Conservation (phyloP, 140 eudicot species). For the Stevia rebaudiana region DNA sequence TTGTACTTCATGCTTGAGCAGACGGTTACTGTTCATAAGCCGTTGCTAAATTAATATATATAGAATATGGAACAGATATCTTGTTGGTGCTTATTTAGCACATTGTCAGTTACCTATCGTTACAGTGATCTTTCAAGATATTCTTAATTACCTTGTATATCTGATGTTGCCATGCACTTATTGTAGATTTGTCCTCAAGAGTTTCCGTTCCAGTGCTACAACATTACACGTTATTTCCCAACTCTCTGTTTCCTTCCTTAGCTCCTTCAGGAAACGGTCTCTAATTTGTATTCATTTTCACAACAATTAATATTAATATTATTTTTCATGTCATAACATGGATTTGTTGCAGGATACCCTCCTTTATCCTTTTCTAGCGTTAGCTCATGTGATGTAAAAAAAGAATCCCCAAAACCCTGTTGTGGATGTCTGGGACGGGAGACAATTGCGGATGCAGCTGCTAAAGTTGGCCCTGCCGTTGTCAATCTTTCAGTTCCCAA, state of each 20-base stretch:
- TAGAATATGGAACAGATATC: neutral
- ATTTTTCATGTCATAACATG: neutral
- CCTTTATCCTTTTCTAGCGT: conserved; percentile 37
- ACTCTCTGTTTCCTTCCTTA: conserved; percentile 19
- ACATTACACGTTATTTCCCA: conserved; percentile 19
- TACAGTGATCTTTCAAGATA: too few species aligned
- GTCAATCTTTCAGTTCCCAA: conserved; percentile 83
- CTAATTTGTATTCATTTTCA: conserved; percentile 7
- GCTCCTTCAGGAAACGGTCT: conserved; percentile 35
- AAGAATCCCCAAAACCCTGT: conserved; percentile 46
- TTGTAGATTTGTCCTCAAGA: conserved; percentile 35
- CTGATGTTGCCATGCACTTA: conserved; percentile 12
- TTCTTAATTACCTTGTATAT: too few species aligned
- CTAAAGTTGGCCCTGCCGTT: conserved; percentile 89
- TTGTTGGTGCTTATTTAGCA: neutral
- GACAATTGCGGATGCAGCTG: conserved; percentile 91
- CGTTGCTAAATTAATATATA: too few species aligned
- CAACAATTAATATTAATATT: neutral
- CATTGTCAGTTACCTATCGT: neutral
- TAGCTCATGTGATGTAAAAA: conserved; percentile 29
- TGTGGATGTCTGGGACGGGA: conserved; percentile 83
- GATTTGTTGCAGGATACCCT: conserved; percentile 38
- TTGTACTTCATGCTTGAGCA: too few species aligned
- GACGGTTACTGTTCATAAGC: too few species aligned
- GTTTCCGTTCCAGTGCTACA: conserved; percentile 32